Evolutionary conservation across 2,329 filamentous ascomycete genomes (phyloP), one percentile per base, ranked within the genome.

Genomic region (Claviceps maximensis): DNA sequence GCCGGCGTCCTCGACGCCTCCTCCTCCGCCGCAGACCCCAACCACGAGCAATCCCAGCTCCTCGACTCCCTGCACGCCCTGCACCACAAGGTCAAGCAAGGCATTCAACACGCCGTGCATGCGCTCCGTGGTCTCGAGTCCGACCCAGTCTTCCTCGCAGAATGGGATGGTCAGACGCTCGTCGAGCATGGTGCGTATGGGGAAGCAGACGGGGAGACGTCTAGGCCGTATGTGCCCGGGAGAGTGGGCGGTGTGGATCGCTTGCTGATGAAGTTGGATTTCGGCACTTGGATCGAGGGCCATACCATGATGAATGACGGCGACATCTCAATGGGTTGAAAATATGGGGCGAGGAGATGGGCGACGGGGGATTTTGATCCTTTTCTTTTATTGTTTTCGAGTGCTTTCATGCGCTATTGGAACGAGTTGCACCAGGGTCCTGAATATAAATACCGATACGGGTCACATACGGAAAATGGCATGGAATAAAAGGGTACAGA

Each of bases 191-290:
- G 7, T 33, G 71, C 72, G 41, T 74, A 71, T 0, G 68, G 68
- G 40, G 65, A n/a, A n/a, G n/a, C n/a, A n/a, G n/a, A 65, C n/a
- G 46, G n/a, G 2, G 29, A 36, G 7, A n/a, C 15, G 29, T 19
- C 41, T 62, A 60, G 29, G 59, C 60, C 51, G 62, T 95, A 87
- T 65, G 75, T 83, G 31, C 85, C 88, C 1, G 77, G 80, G 56
- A 82, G 85, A 55, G 79, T 88, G 3, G 87, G 87, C 0, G 87
- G 89, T 1, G 81, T 96, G 47, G 89, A 95, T 70, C 76, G 87
- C 54, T 69, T 96, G 63, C 68, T 96, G 64, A 95, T 95, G 88
- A 95, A 95, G 72, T 71, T 96, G 60, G 89, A 95, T 62, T 81
- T 82, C 65, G 79, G 78, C 21, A 76, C 69, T 52, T 82, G 78